A percentile compares a stretch with the other conserved stretches of the same genome.
phyloP scores from a whole-genome alignment of 768 basidiomycete genomes.

The Panaeolus papilionaceus region DNA sequence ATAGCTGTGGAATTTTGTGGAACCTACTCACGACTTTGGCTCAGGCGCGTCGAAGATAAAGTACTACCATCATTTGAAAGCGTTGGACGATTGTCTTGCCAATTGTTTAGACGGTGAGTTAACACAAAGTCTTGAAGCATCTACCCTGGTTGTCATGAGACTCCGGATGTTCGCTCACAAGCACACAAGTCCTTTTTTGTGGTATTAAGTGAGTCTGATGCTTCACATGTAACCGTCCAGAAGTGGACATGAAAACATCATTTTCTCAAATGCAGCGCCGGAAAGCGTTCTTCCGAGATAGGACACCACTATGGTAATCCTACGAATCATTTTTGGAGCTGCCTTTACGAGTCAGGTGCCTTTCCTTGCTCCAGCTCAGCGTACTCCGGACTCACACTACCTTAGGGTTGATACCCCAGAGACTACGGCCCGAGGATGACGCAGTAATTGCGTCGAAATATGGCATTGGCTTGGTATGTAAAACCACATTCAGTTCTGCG shows the following conservation, averaged over 20 bases:
- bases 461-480: slow-evolving; percentile 69
- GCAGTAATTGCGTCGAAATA: slow-evolving; percentile 60
- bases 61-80: slow-evolving; percentile 25
- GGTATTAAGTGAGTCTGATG: slow-evolving; percentile 73
- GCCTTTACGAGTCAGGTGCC: slow-evolving; percentile 68
- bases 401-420: slow-evolving; percentile 61
- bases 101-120: slow-evolving; percentile 27
- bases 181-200: slow-evolving; percentile 73
- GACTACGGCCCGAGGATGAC: slow-evolving; percentile 65
- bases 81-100: slow-evolving; percentile 24
- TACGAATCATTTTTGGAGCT: slow-evolving; percentile 85
- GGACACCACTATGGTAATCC: slow-evolving; percentile 85
- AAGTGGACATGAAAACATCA: background rate
- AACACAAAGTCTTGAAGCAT: background rate
- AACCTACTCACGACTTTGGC: background rate
- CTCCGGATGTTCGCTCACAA: background rate
- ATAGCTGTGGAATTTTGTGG: background rate
- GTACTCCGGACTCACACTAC: background rate
- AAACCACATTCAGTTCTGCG: background rate
- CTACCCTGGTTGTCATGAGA: background rate
- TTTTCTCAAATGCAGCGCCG: slow-evolving; percentile 53
- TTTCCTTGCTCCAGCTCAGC: slow-evolving; percentile 17
- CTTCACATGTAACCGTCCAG: background rate
- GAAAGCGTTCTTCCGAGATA: slow-evolving; percentile 64
- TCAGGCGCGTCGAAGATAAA: slow-evolving; percentile 24